Evolutionary conservation across 179 eudicot genomes (phyloP).

Genomic region (Amaranthus tricolor): DNA sequence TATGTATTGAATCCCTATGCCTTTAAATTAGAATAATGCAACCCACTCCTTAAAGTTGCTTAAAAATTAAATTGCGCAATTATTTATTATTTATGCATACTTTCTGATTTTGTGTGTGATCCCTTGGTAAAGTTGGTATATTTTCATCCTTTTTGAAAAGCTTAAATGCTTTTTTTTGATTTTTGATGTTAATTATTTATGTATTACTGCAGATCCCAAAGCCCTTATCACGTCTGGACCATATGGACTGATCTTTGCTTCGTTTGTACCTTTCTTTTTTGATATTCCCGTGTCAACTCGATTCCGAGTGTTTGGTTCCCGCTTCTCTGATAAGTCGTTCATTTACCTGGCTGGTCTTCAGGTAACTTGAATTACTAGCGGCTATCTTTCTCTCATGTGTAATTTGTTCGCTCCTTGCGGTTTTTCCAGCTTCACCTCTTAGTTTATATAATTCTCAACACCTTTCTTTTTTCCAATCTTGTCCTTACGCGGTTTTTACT

Average conservation of each 20-base stretch:
- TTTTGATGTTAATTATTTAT: conserved; percentile 8
- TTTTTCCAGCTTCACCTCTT: not conserved
- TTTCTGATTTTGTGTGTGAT: too few relatives aligned
- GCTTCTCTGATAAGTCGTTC: conserved; percentile 89
- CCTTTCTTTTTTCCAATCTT: not conserved
- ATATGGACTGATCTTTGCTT: conserved; percentile 84
- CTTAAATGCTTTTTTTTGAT: not conserved
- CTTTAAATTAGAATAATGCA: not conserved
- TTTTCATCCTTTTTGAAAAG: too few relatives aligned
- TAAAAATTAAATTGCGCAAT: too few relatives aligned
- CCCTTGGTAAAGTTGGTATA: too few relatives aligned
- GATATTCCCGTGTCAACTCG: conserved; percentile 93
- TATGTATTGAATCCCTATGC: not conserved
- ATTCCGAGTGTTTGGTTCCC: conserved; percentile 66
- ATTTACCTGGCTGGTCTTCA: conserved; percentile 96
- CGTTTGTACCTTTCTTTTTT: conserved; percentile 82
- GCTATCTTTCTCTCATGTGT: not conserved
- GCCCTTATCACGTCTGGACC: conserved; percentile 77
- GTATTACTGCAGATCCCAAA: conserved; percentile 63
- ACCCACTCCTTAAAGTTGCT: not conserved
- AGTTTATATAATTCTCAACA: not conserved
- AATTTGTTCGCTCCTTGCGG: not conserved
- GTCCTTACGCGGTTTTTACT: conserved; percentile 16
- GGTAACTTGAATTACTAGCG: conserved; percentile 38
- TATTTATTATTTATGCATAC: too few relatives aligned